These are phyloP conservation scores for Yamadazyma mexicana DNA, from an alignment of 1,139 yeast species.

Conservation along the genomic window DNA sequence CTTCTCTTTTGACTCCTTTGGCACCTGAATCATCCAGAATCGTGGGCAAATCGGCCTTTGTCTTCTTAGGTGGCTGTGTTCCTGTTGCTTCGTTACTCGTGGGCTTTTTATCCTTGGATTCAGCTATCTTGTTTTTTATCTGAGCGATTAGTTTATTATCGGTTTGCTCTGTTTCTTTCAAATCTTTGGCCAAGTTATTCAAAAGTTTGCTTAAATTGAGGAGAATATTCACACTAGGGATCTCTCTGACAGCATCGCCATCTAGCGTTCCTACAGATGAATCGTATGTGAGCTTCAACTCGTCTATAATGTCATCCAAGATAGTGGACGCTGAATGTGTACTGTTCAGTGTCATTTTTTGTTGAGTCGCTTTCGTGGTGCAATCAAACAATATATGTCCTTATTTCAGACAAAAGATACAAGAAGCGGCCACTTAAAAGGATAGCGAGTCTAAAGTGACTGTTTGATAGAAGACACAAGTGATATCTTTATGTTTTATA, in stretches of 20 bases:
- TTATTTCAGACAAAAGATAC: too few species aligned
- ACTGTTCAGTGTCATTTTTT: slow-evolving; percentile 5
- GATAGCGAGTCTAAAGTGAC: too few species aligned
- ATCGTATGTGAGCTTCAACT: slow-evolving; percentile 57
- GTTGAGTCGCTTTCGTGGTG: background rate
- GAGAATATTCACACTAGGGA: slow-evolving; percentile 49
- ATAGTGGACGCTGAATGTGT: slow-evolving; percentile 41
- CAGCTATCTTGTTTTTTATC: slow-evolving; percentile 14
- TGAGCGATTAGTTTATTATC: slow-evolving; percentile 39
- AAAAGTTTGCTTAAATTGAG: slow-evolving; percentile 48
- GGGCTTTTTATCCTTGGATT: slow-evolving; percentile 27
- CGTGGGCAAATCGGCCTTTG: too few species aligned
- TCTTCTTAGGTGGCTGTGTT: too few species aligned
- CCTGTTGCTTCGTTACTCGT: slow-evolving; percentile 5
- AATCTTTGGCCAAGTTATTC: slow-evolving; percentile 47
- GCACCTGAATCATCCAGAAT: slow-evolving; percentile 7
- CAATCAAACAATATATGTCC: background rate
- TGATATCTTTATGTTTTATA: too few species aligned
- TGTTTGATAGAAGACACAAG: too few species aligned
- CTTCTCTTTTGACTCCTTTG: slow-evolving; percentile 1
- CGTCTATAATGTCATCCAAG: slow-evolving; percentile 52
- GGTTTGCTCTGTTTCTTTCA: slow-evolving; percentile 44
- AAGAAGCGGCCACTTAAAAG: too few species aligned
- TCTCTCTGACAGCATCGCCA: slow-evolving; percentile 52
- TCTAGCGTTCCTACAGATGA: slow-evolving; percentile 58